Base-by-base conservation (phyloP, 2,329 filamentous ascomycete genomes). In the Chaetomium globosum region DNA sequence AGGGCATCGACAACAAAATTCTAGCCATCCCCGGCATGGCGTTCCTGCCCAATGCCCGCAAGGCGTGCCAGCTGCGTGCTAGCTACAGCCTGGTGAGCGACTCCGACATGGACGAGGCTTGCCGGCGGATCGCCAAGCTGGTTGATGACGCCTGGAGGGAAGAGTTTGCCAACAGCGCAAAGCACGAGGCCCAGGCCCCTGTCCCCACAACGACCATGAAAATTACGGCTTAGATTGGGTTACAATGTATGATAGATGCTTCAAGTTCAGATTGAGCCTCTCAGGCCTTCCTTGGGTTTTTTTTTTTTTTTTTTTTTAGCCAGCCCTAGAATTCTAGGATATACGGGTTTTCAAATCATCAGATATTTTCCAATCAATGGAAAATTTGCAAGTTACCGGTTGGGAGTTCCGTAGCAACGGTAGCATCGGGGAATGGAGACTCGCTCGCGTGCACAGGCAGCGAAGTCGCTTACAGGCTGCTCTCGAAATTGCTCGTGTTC, bases 61-160 rank as follows among this genome's bases (percentile, higher is more conserved):
- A 46, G 33, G 59, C 59, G 7, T 48, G 39, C 28, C 49, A 61
- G 19, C 59, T 61, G 23, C 59, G 59, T 10, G 59, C 59, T 3
- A 61, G 59, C 59, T 61, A 61, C 33, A 61, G 59, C 13, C 59
- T 61, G 2, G 59, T 61, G 7, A 61, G 59, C 59, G 59, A 55
- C 2, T 23, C 31, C 1, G 49, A 61, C 19, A 61, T 61, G 49
- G 59, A 61, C 23, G 59, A 61, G 51, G 59, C 59, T 7, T 61
- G 59, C 51, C 33, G 51, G 19, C 59, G 59, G 33, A 61, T 61
- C 19, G 59, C 59, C 49, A 26, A 52, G 31, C 36, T 61, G 9
- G 59, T 61, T 10, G 59, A 61, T 13, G 59, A 61, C 23, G 59
- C 59, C 33, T 61, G 59, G 59, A 31, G 31, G 10, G 59, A 61